A percentile compares a stretch with the other conserved stretches of the same genome.
These are phyloP conservation scores for Vaccinium vitisidaea DNA, from an alignment of 148 eudicot species.

Conservation along the genomic window DNA sequence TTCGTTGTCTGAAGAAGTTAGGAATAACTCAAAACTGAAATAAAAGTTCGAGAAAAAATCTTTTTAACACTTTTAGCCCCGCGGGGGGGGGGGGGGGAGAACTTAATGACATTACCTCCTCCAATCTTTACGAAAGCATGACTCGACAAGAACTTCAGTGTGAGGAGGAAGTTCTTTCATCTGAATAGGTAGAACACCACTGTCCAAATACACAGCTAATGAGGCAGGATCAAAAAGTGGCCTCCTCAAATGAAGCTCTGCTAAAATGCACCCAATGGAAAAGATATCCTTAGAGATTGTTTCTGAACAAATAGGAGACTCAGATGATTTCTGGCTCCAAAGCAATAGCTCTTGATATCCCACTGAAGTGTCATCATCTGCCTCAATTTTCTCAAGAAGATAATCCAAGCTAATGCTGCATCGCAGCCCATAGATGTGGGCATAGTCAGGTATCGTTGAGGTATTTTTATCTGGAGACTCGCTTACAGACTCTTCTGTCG, in stretches of 20 bases:
- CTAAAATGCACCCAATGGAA: constrained; percentile 86
- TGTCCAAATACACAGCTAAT: constrained; percentile 46
- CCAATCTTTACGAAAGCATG: constrained; percentile 78
- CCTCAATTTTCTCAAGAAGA: constrained; percentile 72
- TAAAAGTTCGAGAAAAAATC: not conserved
- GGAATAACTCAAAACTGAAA: constrained; percentile 1
- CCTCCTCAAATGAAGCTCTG: constrained; percentile 76
- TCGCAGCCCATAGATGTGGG: constrained; percentile 18
- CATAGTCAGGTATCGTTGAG: constrained; percentile 23
- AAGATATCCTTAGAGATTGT: constrained; percentile 67
- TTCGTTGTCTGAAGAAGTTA: constrained; percentile 9
- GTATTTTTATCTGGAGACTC: constrained; percentile 22
- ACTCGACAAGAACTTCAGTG: constrained; percentile 62
- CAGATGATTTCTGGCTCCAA: constrained; percentile 58
- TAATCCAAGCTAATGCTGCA: constrained; percentile 39
- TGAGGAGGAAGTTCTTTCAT: constrained; percentile 69
- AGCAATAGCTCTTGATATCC: constrained; percentile 82
- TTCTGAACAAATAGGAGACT: constrained; percentile 35
- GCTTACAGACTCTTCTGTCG: constrained; percentile 26
- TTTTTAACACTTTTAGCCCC: not conserved
- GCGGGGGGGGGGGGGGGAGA: too few species aligned
- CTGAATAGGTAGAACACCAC: constrained; percentile 54
- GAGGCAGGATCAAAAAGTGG: constrained; percentile 81
- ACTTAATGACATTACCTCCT: constrained; percentile 47
- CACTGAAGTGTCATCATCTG: constrained; percentile 48